Evolutionary conservation across 164 flowering plant species (phyloP).

Genomic region (Vitis labrusca): DNA sequence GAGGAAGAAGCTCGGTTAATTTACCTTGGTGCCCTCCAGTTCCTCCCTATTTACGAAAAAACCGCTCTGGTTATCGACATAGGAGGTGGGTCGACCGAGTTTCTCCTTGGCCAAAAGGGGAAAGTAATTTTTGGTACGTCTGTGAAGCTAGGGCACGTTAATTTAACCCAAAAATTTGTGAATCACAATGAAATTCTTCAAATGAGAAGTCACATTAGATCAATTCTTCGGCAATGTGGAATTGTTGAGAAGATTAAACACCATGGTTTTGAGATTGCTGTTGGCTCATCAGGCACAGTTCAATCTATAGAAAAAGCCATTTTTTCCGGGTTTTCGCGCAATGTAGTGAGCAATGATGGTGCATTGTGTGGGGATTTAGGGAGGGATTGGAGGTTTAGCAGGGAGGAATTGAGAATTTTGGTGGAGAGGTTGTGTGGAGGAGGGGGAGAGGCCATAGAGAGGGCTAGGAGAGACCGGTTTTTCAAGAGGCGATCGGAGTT

Average conservation of each 20-base stretch:
- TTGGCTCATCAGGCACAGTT: conserved; percentile 65
- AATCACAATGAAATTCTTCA: conserved; percentile 22
- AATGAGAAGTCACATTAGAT: conserved; percentile 44
- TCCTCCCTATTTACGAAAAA: conserved; percentile 38
- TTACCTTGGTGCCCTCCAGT: conserved; percentile 61
- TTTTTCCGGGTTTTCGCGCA: conserved; percentile 23
- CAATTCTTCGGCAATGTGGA: conserved; percentile 37
- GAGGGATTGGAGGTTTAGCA: conserved; percentile 60
- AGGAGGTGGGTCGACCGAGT: conserved; percentile 80
- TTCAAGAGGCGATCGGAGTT: conserved; percentile 62
- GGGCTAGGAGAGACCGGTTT: conserved; percentile 35
- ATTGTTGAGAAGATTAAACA: conserved; percentile 44
- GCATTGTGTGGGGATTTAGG: conserved; percentile 13
- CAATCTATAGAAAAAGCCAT: conserved; percentile 46
- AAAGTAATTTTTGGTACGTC: conserved; percentile 43
- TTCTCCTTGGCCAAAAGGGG: conserved; percentile 50
- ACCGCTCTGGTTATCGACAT: conserved; percentile 51
- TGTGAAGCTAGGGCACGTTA: conserved; percentile 64
- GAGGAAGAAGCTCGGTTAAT: conserved; percentile 59
- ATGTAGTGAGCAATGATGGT: background rate
- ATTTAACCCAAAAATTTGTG: conserved; percentile 46
- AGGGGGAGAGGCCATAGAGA: conserved; percentile 18
- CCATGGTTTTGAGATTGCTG: conserved; percentile 43
- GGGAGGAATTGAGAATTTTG: conserved; percentile 44
- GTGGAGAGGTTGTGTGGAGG: conserved; percentile 42